Evolutionary conservation across 805 yeast species (phyloP), one percentile per base, ranked within the genome.

Genomic region (Myxozyma neotropica): DNA sequence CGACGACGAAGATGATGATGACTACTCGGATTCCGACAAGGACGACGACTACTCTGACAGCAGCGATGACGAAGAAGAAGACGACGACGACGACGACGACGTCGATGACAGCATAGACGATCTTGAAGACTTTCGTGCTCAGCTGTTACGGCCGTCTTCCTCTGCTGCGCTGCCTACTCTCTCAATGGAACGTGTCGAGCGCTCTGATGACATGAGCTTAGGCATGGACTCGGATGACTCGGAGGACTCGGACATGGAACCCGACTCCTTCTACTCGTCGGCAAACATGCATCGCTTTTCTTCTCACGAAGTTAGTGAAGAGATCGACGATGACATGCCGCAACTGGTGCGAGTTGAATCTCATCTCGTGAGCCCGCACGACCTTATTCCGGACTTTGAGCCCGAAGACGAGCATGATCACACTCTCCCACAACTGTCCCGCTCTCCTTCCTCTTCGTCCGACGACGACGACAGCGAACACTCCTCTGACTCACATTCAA

Each of bases 1-100:
- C 42, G 63, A 63, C 57, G 71, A 78, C 26, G 70, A 77, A 43
- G 80, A 44, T 55, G 52, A 67, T 19, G 68, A 69, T 4, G 58
- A 66, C 40, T 61, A 63, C 57, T 61, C 64, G 35, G 65, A 63
- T 33, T 71, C 68, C 27, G 71, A 78, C 26, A 69, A 77, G 45
- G 80, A 44, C 50, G 49, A 49, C 43, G 21, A 61, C 24, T 70
- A 64, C 46, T 26, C 19, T 19, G 17, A 13, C 35, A 13, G 43
- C 29, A 10, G 40, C 31, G n/a, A n/a, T 8, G 21, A 19, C 38
- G 27, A 27, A 17, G 73, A 65, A 1, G 62, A 63, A 43, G 70
- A 65, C 17, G 78, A 76, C 61, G 58, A 63, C 48, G 43, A 59
- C 31, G 64, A 57, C 35, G 68, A 67, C 13, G 69, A 66, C 50